Evolutionary conservation across 805 yeast genomes (phyloP), one percentile per base, ranked within the genome.

Genomic region (Barnettozyma wickerhamii): DNA sequence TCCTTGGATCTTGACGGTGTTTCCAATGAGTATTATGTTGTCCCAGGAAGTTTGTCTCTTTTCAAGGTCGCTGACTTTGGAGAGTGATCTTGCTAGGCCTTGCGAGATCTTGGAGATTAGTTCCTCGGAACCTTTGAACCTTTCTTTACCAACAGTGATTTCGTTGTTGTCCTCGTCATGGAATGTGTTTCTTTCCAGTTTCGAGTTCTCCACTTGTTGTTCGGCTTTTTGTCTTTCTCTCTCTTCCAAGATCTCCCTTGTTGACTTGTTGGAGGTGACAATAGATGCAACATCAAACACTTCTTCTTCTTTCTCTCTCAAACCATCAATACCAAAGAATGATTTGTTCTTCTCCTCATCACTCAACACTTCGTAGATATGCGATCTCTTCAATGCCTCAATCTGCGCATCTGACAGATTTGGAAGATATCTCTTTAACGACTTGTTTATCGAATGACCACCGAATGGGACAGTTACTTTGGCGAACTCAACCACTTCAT

Each of bases 241-340:
- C 56, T 77, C 79, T 49, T 77, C 86, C 40, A 85, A 59, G 30
- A 83, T 71, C 59, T 84, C 89, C 38, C 84, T 70, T 3, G 89
- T 77, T 6, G 42, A 37, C 47, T 81, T 76, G 12, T 81, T 88
- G 46, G 86, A 81, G 2, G 93, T 77, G 10, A 90, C 93, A 50
- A 90, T 79, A 30, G 89, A 87, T 2, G 96, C 96, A 36, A 91
- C 89, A 59, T 91, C 96, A 29, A 88, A 71, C 4, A 80, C 77
- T 39, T 88, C 95, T 23, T 84, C 91, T 29, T 79, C 87, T 5
- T 68, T 71, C 13, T 59, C 63, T 13, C 45, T 45, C 7, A 71
- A 61, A 26, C 74, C 81, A 37, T 75, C 79, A 42, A 71, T 57
- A 17, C 83, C 80, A 51, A 79, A 81, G 55, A 79, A 80, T 1